Evolutionary conservation across 208 protist genomes (phyloP), one percentile per base, ranked within the genome.

Genomic region (Herpetomonas samuelpessoai): DNA sequence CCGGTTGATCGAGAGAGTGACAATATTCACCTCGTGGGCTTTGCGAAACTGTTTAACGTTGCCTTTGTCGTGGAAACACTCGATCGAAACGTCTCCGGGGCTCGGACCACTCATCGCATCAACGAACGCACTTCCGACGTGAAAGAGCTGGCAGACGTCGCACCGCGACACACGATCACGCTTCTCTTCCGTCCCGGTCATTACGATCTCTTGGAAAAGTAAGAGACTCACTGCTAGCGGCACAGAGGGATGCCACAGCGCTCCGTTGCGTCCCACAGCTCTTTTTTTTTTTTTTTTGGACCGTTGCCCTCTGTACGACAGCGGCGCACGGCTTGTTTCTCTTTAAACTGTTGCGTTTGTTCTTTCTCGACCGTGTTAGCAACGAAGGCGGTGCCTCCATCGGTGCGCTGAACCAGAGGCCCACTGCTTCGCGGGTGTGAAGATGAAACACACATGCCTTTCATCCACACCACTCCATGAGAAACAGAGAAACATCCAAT

Each of bases 161-260:
- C 50, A 6, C 41, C 22, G 3, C 18, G 61, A 2, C 63, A 61
- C n/a, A 66, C 76, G 7, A 35, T 78, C 48, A 77, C 50, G 26
- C 56, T 94, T 46, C 76, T 91, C 10, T 95, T 79, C 64, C 73
- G 78, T 19, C 88, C 88, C 3, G 88, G 88, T 0, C 88, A 95
- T 54, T 95, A 92, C 54, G 87, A 95, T 57, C 57, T 91, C 14
- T 70, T 92, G 0, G 68, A 76, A 29, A 39, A n/a, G n/a, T n/a
- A n/a, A n/a, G n/a, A n/a, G n/a, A n/a, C n/a, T n/a, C n/a, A n/a
- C n/a, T n/a, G n/a, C n/a, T n/a, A n/a, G n/a, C n/a, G n/a, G n/a
- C n/a, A n/a, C n/a, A n/a, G n/a, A n/a, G n/a, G n/a, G n/a, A n/a
- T n/a, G n/a, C n/a, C n/a, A n/a, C n/a, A n/a, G n/a, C n/a, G n/a